Conservation (phyloP, 371 early-diverging fungal genomes). For the Actinomucor elegans region DNA sequence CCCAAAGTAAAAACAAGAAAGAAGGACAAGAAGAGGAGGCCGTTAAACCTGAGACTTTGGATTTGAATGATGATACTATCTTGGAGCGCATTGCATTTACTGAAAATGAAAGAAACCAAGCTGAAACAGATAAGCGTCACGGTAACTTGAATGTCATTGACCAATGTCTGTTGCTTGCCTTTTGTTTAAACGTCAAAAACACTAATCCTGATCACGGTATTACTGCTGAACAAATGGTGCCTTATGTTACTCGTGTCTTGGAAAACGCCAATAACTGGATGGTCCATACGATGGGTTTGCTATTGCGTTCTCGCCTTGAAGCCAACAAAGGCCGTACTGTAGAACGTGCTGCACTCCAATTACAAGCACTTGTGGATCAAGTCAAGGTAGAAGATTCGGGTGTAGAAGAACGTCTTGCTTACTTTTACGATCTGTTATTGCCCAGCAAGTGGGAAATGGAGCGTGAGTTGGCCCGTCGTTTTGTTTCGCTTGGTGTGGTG, state of each 20-base stretch:
- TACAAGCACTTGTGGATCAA: constrained; percentile 95
- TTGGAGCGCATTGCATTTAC: constrained; percentile 77
- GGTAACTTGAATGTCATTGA: constrained; percentile 74
- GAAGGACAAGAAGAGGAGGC: constrained; percentile 13
- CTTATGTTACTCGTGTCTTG: constrained; percentile 87
- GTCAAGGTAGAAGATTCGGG: constrained; percentile 75
- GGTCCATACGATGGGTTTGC: constrained; percentile 91
- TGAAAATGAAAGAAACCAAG: constrained; percentile 40
- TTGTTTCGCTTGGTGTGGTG: constrained; percentile 82
- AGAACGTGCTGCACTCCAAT: constrained; percentile 87
- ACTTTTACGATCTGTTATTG: constrained; percentile 73
- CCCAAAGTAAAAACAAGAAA: constrained; percentile 65
- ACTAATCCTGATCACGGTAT: constrained; percentile 91
- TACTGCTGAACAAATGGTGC: constrained; percentile 90
- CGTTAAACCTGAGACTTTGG: constrained; percentile 67
- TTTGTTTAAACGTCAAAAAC: constrained; percentile 91
- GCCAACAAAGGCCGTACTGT: constrained; percentile 84
- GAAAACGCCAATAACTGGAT: constrained; percentile 96
- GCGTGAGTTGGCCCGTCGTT: constrained; percentile 85
- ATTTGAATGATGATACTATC: constrained; percentile 88
- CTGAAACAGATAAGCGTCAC: constrained; percentile 44
- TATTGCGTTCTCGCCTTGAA: constrained; percentile 90
- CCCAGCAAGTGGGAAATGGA: constrained; percentile 96
- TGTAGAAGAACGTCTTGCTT: constrained; percentile 76
- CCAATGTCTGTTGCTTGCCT: constrained; percentile 87